Percentiles rank a stretch among this genome's conserved stretches.
phyloP scores from a whole-genome alignment of 768 basidiomycete species.

The Auriculariales sp. region DNA sequence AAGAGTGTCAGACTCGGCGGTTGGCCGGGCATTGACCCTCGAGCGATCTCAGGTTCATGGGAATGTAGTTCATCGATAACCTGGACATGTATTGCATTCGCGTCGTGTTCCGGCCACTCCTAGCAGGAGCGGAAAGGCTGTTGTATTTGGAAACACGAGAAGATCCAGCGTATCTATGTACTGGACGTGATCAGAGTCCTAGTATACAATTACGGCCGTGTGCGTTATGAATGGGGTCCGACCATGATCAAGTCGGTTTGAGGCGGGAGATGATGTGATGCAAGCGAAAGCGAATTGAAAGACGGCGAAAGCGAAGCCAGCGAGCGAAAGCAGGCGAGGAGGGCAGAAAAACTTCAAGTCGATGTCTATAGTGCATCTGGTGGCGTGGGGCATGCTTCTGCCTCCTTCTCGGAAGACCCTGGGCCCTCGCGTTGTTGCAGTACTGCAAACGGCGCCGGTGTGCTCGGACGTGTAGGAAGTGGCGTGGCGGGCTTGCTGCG shows the following conservation, averaged over 20 bases:
- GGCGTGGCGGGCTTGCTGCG: constrained; percentile 74
- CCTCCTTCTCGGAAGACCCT: not conserved
- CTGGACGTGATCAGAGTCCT: too few relatives aligned
- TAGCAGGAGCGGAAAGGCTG: too few relatives aligned
- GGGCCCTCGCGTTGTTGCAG: constrained; percentile 4
- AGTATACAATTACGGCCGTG: too few relatives aligned
- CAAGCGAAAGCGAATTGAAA: not conserved
- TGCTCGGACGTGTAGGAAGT: constrained; percentile 21
- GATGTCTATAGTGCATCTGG: not conserved
- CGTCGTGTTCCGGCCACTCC: too few relatives aligned
- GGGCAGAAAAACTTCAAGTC: not conserved
- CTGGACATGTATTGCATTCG: too few relatives aligned
- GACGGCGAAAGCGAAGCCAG: not conserved
- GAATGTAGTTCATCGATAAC: too few relatives aligned
- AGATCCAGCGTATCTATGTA: too few relatives aligned
- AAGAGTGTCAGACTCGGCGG: too few relatives aligned
- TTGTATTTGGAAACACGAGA: too few relatives aligned
- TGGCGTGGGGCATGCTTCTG: not conserved
- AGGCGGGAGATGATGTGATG: not conserved
- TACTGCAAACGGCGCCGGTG: constrained; percentile 15
- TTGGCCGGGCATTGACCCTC: too few relatives aligned
- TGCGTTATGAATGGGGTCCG: too few relatives aligned
- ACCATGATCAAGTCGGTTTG: not conserved
- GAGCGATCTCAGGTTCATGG: too few relatives aligned
- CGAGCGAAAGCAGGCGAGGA: not conserved